Evolutionary conservation across 768 basidiomycete genomes (phyloP), one percentile per base, ranked within the genome.

Genomic region (Nidularia pulvinata): DNA sequence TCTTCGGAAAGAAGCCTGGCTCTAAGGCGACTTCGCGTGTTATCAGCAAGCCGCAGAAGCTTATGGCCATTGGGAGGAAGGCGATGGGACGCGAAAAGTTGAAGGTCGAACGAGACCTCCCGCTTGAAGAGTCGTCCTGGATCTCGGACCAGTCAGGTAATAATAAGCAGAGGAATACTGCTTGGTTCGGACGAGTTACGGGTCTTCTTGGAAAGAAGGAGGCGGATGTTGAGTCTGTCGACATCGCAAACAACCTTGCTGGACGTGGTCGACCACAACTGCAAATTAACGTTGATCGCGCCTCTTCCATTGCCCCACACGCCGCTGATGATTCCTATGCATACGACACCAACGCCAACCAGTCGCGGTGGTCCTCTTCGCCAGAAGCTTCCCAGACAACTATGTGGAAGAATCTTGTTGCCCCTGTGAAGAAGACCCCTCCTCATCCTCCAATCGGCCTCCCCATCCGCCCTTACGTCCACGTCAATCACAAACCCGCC

Each of bases 51-150:
- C 64, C 74, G 33, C 73, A 68, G 61, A 82, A 72, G 64, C 60
- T 81, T 22, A 70, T 75, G 65, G 72, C 77, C 22, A 57, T 81
- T 51, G 75, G 80, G 9, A 72, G 72, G 57, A 80, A 73, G 61
- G 69, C 70, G 19, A 55, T 69, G 30, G 66, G 65, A 1, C 68
- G 65, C 35, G 71, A 76, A 50, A 63, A 53, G n/a, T 55, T 67
- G 34, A 63, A 66, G 51, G 58, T 33, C 14, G 70, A 72, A 13
- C 71, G 70, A 39, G 61, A 63, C 35, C 49, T 11, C 4, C 58
- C 19, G 36, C 53, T 34, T 46, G n/a, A 39, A n/a, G 37, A 39
- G 37, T 9, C 37, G 7, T 39, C 37, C n/a, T 39, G 9, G 7
- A 19, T 46, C 45, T 11, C 9, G 45, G 48, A 14, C 50, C 58